Evolutionary conservation across 768 basidiomycete genomes (phyloP), one percentile per base, ranked within the genome.

Genomic region (Cubamyces lactineus): DNA sequence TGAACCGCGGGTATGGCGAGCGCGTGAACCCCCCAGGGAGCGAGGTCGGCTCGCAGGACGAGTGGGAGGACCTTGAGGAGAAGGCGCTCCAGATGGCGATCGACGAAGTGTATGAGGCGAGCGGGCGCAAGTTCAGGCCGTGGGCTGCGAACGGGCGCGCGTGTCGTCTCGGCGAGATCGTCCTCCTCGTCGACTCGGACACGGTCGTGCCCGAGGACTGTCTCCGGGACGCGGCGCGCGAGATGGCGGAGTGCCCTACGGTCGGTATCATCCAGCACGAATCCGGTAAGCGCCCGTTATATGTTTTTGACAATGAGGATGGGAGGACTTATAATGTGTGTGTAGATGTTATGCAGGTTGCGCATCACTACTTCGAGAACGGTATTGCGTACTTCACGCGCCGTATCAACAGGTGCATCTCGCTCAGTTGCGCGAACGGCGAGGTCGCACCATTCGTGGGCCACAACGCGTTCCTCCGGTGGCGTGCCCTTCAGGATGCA

Each of bases 401-500:
- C 40, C 74, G 82, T 53, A 79, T 84, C 69, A 82, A 84, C 71
- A 71, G 70, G 67, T 77, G 73, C 45, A 80, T 80, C 65, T 73
- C 75, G 11, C 68, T 74, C 62, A 67, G 72, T 11, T 75, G 76
- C 52, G 76, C 78, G 0, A 81, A 80, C 59, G 79, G 79, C 58
- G 76, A 78, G 57, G 75, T 73, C 72, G 67, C 78, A 2, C 79
- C 80, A 2, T 80, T 81, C 66, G 78, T 81, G 61, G 80, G 80
- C 0, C 80, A 82, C 71, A 80, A 82, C 64, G 81, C 76, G 55
- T 85, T 85, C 74, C 72, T 86, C 24, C 78, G 84, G 28, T 85
- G 84, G 84, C 74, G 76, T 7, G 84, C 84, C 16, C 63, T 85
- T n/a, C 84, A 86, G 69, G 84, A 84, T 40, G 81, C 84, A 3